These are phyloP conservation scores for Dacryopinax primogenitus DNA, from an alignment of 768 basidiomycete species.

Conservation along the genomic window DNA sequence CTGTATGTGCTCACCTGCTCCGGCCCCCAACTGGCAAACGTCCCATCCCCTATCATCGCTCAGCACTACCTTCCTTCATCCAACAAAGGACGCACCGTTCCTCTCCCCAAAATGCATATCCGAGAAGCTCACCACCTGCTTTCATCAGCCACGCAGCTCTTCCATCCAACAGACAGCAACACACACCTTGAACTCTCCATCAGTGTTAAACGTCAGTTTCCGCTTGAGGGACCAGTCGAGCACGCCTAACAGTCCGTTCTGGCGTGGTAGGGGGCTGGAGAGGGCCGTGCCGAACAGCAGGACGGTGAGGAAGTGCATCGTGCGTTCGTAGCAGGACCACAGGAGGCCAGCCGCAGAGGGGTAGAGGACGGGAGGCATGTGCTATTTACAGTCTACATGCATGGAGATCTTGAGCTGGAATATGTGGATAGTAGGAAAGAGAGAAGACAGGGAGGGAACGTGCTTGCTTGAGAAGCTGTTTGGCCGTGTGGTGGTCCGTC, in stretches of 20 bases:
- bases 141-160: background rate
- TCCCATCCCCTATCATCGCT: background rate
- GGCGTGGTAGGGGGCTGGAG: background rate
- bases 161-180: background rate
- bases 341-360: background rate
- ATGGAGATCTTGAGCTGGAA: too few species aligned
- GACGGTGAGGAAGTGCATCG: background rate
- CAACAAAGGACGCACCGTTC: conserved; percentile 46
- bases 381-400: background rate
- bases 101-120: conserved; percentile 69
- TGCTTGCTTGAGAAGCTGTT: too few species aligned
- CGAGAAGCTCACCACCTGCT: conserved; percentile 51
- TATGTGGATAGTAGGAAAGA: too few species aligned
- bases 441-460: too few species aligned
- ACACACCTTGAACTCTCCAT: conserved; percentile 5
- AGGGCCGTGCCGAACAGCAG: background rate
- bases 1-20: background rate
- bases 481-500: too few species aligned
- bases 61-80: background rate
- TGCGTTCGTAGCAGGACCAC: background rate
- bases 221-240: background rate
- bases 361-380: background rate
- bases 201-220: background rate
- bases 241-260: background rate
- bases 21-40: background rate